Conservation (phyloP, 352 stramenopile genomes). For the Pythium utonaiense region DNA sequence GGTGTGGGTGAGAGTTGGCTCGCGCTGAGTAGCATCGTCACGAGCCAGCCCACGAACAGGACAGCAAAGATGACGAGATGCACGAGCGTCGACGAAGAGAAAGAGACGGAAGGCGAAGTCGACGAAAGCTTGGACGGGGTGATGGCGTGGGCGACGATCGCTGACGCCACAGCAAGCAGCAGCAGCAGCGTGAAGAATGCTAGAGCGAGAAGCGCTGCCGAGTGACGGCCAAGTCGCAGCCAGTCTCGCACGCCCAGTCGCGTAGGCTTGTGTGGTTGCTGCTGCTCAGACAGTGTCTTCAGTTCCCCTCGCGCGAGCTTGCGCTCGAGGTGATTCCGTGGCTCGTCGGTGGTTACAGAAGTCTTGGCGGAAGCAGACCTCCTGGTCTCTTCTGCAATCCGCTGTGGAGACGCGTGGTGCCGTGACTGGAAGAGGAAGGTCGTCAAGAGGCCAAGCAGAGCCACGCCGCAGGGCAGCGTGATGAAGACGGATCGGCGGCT, state of each 20-base stretch:
- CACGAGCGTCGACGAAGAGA: slow-evolving; percentile 1
- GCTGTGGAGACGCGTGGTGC: slow-evolving; percentile 11
- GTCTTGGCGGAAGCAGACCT: not conserved
- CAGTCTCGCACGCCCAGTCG: slow-evolving; percentile 1
- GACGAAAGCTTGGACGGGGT: not conserved
- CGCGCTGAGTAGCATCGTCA: slow-evolving; percentile 36
- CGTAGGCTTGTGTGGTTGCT: not conserved
- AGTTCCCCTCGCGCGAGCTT: slow-evolving; percentile 34
- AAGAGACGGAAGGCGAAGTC: not conserved
- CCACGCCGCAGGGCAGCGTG: slow-evolving; percentile 23
- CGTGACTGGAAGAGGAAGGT: slow-evolving; percentile 49
- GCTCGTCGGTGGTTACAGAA: not conserved
- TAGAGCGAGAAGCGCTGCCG: slow-evolving; percentile 4
- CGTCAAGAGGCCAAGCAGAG: slow-evolving; percentile 36
- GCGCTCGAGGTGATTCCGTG: slow-evolving; percentile 25
- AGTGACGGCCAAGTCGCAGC: slow-evolving; percentile 13
- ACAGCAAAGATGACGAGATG: slow-evolving; percentile 16
- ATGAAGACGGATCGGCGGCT: slow-evolving; percentile 35
- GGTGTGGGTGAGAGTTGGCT: slow-evolving; percentile 40
- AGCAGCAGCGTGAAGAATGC: slow-evolving; percentile 11
- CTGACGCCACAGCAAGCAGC: slow-evolving; percentile 1
- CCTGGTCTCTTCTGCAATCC: not conserved
- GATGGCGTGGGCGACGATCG: slow-evolving; percentile 4
- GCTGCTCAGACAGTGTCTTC: not conserved
- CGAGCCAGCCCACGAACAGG: slow-evolving; percentile 44